phyloP scores from a whole-genome alignment of 73 alveolate species.

The Paramecium primaurelia region DNA sequence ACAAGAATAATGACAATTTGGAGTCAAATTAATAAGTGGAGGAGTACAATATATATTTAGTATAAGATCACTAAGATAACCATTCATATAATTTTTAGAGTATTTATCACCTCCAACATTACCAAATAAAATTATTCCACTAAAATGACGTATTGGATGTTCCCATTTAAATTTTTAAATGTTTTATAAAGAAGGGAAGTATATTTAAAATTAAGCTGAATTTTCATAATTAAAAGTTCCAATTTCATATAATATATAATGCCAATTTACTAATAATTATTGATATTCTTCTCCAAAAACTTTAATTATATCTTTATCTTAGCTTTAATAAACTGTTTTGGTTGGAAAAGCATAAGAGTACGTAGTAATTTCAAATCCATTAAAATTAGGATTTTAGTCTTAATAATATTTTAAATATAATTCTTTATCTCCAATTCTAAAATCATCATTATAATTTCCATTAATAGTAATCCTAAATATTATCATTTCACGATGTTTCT shows the following conservation, averaged over 20 bases:
- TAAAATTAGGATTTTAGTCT: neutral
- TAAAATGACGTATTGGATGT: neutral
- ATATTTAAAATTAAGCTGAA: neutral
- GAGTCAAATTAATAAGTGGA: neutral
- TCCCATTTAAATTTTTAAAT: neutral
- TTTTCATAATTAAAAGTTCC: neutral
- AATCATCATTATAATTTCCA: neutral
- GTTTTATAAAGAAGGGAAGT: neutral
- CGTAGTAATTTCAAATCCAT: neutral
- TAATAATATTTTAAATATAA: neutral
- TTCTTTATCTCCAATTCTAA: neutral
- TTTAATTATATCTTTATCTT: neutral
- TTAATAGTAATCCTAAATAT: neutral
- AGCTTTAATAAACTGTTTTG: neutral
- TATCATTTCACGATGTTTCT: neutral
- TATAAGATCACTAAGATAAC: neutral
- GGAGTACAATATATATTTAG: neutral
- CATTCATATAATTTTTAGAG: neutral
- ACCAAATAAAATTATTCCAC: neutral
- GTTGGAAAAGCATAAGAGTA: neutral
- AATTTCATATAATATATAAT: neutral
- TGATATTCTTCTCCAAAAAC: neutral
- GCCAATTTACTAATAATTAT: neutral
- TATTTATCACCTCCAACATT: neutral
- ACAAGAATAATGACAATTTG: neutral